Evolutionary conservation across 2,329 filamentous ascomycete genomes (phyloP).

Genomic region (Phoma herbarum): DNA sequence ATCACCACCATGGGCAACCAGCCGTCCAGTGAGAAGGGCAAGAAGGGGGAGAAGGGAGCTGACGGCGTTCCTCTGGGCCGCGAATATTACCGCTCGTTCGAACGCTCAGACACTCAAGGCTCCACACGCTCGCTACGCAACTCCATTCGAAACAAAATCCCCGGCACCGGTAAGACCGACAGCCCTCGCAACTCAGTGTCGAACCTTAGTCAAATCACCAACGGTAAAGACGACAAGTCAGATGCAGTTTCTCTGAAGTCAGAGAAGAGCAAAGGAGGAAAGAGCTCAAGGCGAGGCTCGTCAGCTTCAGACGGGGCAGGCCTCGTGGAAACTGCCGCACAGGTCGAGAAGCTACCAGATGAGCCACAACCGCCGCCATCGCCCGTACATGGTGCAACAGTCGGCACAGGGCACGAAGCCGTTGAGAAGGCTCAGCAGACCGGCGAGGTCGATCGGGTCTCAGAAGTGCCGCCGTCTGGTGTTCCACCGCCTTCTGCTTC

Average conservation of each 20-base stretch:
- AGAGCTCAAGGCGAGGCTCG: conserved; percentile 48
- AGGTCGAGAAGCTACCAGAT: conserved; percentile 43
- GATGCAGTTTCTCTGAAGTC: conserved; percentile 81
- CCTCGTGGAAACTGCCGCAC: conserved; percentile 44
- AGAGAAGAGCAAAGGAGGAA: conserved; percentile 63
- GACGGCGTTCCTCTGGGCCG: conserved; percentile 74
- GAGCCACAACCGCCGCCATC: conserved; percentile 73
- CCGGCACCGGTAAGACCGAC: conserved; percentile 72
- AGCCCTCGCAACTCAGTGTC: conserved; percentile 80
- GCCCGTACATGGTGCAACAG: conserved; percentile 78
- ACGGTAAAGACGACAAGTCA: conserved; percentile 69
- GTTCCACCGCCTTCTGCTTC: conserved; percentile 61
- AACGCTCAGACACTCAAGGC: conserved; percentile 90
- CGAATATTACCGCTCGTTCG: conserved; percentile 81
- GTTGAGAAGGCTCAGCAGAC: conserved; percentile 81
- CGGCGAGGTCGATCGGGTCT: conserved; percentile 94
- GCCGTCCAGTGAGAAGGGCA: conserved; percentile 67
- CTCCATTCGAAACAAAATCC: conserved; percentile 87
- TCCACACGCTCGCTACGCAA: conserved; percentile 86
- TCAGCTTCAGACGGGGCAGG: conserved; percentile 45
- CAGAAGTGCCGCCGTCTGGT: conserved; percentile 83
- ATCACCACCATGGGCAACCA: conserved; percentile 75
- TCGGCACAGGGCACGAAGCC: conserved; percentile 78
- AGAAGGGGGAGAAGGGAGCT: conserved; percentile 55
- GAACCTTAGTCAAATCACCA: conserved; percentile 56